Conservation (phyloP, 306 rosid species). For the Rosa rugosa region DNA sequence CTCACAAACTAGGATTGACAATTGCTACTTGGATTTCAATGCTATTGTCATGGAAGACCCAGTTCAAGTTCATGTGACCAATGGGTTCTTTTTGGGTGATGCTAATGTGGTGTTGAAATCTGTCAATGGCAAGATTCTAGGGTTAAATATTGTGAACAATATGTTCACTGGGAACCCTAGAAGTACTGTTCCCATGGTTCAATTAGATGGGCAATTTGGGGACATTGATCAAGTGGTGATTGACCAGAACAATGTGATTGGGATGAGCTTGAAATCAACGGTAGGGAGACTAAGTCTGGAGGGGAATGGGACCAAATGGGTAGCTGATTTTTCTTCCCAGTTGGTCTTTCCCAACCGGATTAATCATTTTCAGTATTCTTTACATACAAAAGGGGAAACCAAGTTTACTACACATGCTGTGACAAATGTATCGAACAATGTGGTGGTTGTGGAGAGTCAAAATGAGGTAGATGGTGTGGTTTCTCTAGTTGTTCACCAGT, state of each 20-base stretch:
- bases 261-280: slow-evolving; percentile 61
- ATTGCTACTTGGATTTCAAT: slow-evolving; percentile 63
- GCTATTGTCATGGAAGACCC: slow-evolving; percentile 73
- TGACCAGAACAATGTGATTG: slow-evolving; percentile 58
- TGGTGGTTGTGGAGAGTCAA: slow-evolving; percentile 45
- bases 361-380: slow-evolving; percentile 49
- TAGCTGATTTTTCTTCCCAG: slow-evolving; percentile 49
- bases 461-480: slow-evolving; percentile 30
- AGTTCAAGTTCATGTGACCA: slow-evolving; percentile 71
- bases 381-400: slow-evolving; percentile 36
- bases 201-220: slow-evolving; percentile 50
- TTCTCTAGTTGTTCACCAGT: slow-evolving; percentile 35
- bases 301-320: slow-evolving; percentile 56
- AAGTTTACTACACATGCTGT: slow-evolving; percentile 53
- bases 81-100: slow-evolving; percentile 62
- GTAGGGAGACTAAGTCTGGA: slow-evolving; percentile 44
- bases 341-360: slow-evolving; percentile 58
- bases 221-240: slow-evolving; percentile 61
- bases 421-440: slow-evolving; percentile 54
- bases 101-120: slow-evolving; percentile 56
- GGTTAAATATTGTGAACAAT: slow-evolving; percentile 54
- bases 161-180: slow-evolving; percentile 54
- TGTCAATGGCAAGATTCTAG: slow-evolving; percentile 50
- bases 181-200: slow-evolving; percentile 47
- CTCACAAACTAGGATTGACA: slow-evolving; percentile 60